Evolutionary conservation across 202 grass and related monocot genomes (phyloP).

Genomic region (Zoysia matrella): DNA sequence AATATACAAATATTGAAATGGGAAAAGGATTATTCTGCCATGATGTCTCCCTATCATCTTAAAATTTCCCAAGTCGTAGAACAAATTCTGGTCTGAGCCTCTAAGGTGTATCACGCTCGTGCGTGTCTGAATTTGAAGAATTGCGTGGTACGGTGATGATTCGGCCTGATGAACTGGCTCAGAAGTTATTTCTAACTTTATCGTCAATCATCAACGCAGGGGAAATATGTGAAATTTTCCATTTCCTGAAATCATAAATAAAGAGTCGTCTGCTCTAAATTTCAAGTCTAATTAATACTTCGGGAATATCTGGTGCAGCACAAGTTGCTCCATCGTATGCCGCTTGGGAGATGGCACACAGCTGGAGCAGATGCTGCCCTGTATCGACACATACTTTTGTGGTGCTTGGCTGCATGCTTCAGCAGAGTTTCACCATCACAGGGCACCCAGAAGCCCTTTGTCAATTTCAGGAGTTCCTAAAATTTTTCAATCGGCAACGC

Average conservation of each 20-base stretch:
- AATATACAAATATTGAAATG: too few species aligned
- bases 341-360: neutral
- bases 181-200: too few species aligned
- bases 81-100: neutral
- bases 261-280: neutral
- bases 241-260: neutral
- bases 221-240: neutral
- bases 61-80: neutral
- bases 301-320: neutral
- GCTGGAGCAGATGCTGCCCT: neutral
- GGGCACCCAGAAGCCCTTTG: neutral
- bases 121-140: neutral
- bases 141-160: neutral
- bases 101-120: neutral
- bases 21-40: too few species aligned
- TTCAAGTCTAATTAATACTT: neutral
- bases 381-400: too few species aligned
- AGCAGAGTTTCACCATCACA: neutral
- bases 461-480: too few species aligned
- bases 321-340: neutral
- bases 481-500: too few species aligned
- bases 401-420: too few species aligned
- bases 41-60: too few species aligned
- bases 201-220: too few species aligned
- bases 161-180: neutral